Percentiles rank a stretch among this genome's conserved stretches.
Conservation (phyloP, 306 rosid species). For the Betula pendula region DNA sequence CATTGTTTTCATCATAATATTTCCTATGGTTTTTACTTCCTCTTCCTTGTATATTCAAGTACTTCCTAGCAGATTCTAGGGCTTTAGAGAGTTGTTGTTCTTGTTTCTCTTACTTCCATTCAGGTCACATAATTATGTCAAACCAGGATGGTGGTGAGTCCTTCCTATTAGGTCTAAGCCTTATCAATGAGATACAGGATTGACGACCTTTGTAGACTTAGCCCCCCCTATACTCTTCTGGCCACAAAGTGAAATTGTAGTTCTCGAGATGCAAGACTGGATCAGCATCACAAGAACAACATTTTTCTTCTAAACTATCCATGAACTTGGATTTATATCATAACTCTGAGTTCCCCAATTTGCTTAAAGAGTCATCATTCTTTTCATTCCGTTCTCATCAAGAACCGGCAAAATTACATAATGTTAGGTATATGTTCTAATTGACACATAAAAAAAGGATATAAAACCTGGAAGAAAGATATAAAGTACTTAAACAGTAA, state of each 20-base stretch:
- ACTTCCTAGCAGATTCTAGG: neutral
- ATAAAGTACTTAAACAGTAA: neutral
- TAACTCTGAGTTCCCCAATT: neutral
- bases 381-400: neutral
- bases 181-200: neutral
- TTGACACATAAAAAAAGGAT: neutral
- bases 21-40: neutral
- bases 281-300: neutral
- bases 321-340: neutral
- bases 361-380: neutral
- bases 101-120: neutral
- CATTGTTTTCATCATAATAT: neutral
- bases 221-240: neutral
- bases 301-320: neutral
- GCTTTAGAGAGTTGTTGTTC: neutral
- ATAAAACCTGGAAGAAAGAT: neutral
- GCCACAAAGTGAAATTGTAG: neutral
- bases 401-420: neutral
- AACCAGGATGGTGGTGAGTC: neutral
- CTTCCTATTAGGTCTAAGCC: neutral
- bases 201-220: neutral
- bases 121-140: neutral
- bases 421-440: neutral
- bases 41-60: neutral
- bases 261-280: neutral